Evolutionary conservation across 352 stramenopile genomes (phyloP).

Genomic region (Globisporangium cederbergense): DNA sequence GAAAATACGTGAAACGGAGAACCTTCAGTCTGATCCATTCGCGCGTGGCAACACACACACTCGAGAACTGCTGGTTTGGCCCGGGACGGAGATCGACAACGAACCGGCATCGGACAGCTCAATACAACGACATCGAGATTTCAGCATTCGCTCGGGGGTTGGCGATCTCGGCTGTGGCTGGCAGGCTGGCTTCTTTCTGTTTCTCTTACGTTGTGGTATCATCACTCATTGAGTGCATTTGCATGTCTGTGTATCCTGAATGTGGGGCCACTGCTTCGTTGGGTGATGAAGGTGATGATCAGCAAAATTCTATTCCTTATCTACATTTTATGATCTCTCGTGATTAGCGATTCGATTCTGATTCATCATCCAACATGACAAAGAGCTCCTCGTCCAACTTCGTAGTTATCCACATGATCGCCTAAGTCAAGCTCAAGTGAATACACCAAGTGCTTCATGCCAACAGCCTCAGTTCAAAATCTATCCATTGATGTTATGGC

Average conservation of each 20-base stretch:
- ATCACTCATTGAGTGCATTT: not conserved
- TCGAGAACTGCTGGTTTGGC: not conserved
- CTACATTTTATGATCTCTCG: conserved; percentile 59
- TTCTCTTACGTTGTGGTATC: not conserved
- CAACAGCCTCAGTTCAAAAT: too few species aligned
- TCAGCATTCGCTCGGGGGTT: not conserved
- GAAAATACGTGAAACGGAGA: conserved; percentile 31
- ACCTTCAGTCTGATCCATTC: conserved; percentile 33
- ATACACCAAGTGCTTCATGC: too few species aligned
- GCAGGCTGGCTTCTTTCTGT: not conserved
- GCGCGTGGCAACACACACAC: not conserved
- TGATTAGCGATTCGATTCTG: conserved; percentile 21
- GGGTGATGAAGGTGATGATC: conserved; percentile 20
- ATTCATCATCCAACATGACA: conserved; percentile 23
- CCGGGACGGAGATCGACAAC: not conserved
- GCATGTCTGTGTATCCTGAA: not conserved
- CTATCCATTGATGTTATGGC: not conserved
- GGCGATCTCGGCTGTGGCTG: not conserved
- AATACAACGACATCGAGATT: not conserved
- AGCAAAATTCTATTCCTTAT: conserved; percentile 39
- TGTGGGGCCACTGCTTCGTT: not conserved
- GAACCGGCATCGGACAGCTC: not conserved
- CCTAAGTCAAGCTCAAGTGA: too few species aligned
- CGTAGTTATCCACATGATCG: too few species aligned
- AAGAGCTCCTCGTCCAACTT: not conserved